Evolutionary conservation across 148 eudicot species (phyloP).

Genomic region (Simmondsia chinensis): DNA sequence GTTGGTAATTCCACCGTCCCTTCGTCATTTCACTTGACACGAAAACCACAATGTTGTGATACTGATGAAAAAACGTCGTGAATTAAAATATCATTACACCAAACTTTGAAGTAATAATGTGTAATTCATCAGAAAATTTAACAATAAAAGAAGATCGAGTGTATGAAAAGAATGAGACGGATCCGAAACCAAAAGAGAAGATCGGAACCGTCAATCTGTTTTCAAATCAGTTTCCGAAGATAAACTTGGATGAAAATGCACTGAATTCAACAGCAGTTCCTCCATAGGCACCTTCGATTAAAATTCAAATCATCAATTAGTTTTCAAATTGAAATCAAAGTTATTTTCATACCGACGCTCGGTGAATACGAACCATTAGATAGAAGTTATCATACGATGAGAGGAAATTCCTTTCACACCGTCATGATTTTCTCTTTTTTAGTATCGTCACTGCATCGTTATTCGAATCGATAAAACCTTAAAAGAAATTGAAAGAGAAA

Average conservation of each 20-base stretch:
- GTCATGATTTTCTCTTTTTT: too few relatives aligned
- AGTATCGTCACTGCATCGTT: too few relatives aligned
- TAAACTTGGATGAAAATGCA: not conserved
- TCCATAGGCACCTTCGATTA: slow-evolving; percentile 1
- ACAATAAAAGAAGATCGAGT: not conserved
- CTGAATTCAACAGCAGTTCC: not conserved
- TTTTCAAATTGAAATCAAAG: too few relatives aligned
- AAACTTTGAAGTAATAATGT: too few relatives aligned
- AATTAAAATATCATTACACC: not conserved
- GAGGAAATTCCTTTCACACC: too few relatives aligned
- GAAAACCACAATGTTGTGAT: not conserved
- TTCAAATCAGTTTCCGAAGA: not conserved
- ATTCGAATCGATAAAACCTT: too few relatives aligned
- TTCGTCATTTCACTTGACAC: not conserved
- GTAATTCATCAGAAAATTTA: not conserved
- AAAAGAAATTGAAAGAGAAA: too few relatives aligned
- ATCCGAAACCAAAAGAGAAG: not conserved
- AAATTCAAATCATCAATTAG: too few relatives aligned
- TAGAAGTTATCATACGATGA: too few relatives aligned
- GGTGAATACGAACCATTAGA: too few relatives aligned
- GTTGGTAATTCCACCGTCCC: too few relatives aligned
- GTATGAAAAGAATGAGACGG: not conserved
- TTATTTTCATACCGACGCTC: too few relatives aligned
- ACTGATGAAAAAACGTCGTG: not conserved
- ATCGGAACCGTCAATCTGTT: not conserved